A percentile compares a stretch with the other conserved stretches of the same genome.
phyloP scores from a whole-genome alignment of 352 stramenopile species.

The Globisporangium cylindrosporum region DNA sequence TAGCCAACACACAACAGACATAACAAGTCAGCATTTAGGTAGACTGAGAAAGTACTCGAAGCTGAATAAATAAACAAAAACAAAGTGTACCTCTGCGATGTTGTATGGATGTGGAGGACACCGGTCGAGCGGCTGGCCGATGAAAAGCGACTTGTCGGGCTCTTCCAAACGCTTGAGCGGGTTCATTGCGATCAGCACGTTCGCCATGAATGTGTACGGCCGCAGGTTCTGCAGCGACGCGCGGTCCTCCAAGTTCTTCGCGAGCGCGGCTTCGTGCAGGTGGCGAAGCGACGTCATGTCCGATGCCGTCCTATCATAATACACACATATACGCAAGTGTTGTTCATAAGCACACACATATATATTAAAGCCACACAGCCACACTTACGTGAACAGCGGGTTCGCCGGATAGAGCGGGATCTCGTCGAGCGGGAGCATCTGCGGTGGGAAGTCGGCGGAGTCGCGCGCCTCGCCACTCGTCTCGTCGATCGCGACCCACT shows the following conservation, averaged over 20 bases:
- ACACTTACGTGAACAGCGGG: constrained; percentile 49
- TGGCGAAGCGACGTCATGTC: constrained; percentile 86
- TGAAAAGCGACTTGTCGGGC: constrained; percentile 68
- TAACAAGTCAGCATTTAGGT: constrained; percentile 14
- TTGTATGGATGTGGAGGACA: constrained; percentile 83
- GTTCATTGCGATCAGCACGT: constrained; percentile 86
- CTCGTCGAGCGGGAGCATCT: constrained; percentile 40
- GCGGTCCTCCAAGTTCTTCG: constrained; percentile 88
- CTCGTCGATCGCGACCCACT: constrained; percentile 61
- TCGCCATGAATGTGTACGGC: constrained; percentile 87
- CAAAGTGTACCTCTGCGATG: constrained; percentile 49
- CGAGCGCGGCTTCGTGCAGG: constrained; percentile 79
- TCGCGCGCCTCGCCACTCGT: constrained; percentile 46
- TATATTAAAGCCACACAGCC: constrained; percentile 8
- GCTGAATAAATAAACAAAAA: not conserved
- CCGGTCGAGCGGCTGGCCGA: constrained; percentile 58
- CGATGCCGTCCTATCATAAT: constrained; percentile 39
- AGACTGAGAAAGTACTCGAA: not conserved
- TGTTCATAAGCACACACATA: not conserved
- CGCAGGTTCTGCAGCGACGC: constrained; percentile 66
- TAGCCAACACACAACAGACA: not conserved
- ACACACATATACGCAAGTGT: not conserved
- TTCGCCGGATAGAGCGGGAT: constrained; percentile 68
- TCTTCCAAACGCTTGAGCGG: constrained; percentile 71
- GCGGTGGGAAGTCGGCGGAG: constrained; percentile 20